Percentiles rank a stretch among this genome's conserved stretches.
Evolutionary conservation across 2,329 filamentous ascomycete genomes (phyloP).

Genomic region (Scedosporium minutisporum): DNA sequence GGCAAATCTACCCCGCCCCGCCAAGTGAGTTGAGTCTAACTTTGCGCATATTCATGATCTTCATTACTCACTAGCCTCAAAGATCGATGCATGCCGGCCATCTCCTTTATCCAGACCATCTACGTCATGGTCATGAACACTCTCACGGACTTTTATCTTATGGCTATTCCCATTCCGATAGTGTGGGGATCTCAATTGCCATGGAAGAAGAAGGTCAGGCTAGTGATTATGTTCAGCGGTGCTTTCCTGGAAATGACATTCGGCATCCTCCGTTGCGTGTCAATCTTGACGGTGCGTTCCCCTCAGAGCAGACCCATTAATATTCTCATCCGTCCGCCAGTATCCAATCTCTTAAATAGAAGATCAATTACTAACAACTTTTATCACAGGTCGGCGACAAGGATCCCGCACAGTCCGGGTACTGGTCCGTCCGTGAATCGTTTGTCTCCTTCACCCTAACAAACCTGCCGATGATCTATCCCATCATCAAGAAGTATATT

Average conservation of each 20-base stretch:
- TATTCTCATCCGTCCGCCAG: background rate
- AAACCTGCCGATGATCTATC: slow-evolving; percentile 29
- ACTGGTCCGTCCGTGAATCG: slow-evolving; percentile 29
- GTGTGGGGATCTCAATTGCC: slow-evolving; percentile 41
- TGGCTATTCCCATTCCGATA: slow-evolving; percentile 35
- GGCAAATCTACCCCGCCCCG: slow-evolving; percentile 33
- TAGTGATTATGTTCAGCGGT: slow-evolving; percentile 44
- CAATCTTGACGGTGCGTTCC: slow-evolving; percentile 26
- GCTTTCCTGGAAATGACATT: slow-evolving; percentile 46
- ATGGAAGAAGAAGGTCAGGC: slow-evolving; percentile 38
- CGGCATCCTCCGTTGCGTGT: slow-evolving; percentile 41
- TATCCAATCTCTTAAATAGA: background rate
- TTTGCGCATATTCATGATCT: slow-evolving; percentile 7
- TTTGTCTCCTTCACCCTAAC: slow-evolving; percentile 29
- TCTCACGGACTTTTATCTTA: slow-evolving; percentile 28
- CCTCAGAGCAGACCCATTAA: background rate
- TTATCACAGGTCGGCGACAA: slow-evolving; percentile 13
- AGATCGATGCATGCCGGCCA: slow-evolving; percentile 28
- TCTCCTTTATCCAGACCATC: slow-evolving; percentile 26
- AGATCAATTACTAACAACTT: slow-evolving; percentile 4
- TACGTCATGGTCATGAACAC: slow-evolving; percentile 28
- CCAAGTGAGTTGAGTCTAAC: slow-evolving; percentile 20
- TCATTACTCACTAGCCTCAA: slow-evolving; percentile 28
- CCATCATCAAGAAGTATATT: slow-evolving; percentile 17
- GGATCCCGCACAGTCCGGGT: slow-evolving; percentile 22